A percentile compares a stretch with the other conserved stretches of the same genome.
phyloP scores from a whole-genome alignment of 768 basidiomycete species.

The Sistotremastrum suecicum region DNA sequence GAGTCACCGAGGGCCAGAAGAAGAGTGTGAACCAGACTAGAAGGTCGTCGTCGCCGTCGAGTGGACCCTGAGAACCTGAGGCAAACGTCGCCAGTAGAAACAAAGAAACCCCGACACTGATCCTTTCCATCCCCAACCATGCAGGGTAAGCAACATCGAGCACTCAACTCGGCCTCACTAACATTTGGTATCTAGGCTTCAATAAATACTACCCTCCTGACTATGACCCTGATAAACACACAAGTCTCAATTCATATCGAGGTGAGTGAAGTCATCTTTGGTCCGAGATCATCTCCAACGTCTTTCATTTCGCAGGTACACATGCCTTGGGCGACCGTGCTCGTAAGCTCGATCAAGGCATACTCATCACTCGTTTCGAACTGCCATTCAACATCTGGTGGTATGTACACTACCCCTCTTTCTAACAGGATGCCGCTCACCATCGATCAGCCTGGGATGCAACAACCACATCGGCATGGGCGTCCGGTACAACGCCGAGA shows the following conservation, averaged over 20 bases:
- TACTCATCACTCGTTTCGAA: conserved; percentile 91
- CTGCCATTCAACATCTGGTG: conserved; percentile 96
- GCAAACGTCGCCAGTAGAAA: no score
- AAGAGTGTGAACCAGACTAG: no score
- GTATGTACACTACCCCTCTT: conserved; percentile 27
- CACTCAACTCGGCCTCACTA: background rate
- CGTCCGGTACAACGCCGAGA: conserved; percentile 99
- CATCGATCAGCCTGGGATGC: conserved; percentile 61
- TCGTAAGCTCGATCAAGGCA: conserved; percentile 90
- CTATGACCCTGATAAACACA: conserved; percentile 55
- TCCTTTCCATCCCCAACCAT: no score
- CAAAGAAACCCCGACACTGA: no score
- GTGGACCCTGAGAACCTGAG: no score
- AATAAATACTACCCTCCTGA: conserved; percentile 75
- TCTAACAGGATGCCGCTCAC: background rate
- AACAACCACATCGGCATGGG: conserved; percentile 97
- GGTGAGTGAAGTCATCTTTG: conserved; percentile 22
- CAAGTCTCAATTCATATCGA: conserved; percentile 59
- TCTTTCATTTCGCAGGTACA: conserved; percentile 41
- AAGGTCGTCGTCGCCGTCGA: no score
- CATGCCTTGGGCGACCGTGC: conserved; percentile 91
- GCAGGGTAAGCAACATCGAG: no score
- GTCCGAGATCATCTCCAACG: background rate
- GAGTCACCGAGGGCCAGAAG: no score
- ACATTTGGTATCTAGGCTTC: conserved; percentile 30